Evolutionary conservation across 768 basidiomycete genomes (phyloP), one percentile per base, ranked within the genome.

Genomic region (Tricholoma saponaceum): DNA sequence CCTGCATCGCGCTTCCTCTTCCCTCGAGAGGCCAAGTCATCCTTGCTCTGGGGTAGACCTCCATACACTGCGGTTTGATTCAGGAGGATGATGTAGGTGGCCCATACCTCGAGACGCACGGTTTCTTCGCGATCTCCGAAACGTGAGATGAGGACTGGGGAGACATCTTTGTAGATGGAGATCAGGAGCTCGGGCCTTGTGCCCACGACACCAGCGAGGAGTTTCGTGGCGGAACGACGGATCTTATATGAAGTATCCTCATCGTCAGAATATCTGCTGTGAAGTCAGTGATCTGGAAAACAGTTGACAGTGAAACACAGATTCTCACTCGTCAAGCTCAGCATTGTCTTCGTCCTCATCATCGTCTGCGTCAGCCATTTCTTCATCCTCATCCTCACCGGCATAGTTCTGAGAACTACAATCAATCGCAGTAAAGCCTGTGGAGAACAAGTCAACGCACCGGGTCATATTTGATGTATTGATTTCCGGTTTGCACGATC

Each of bases 241-340:
- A 97, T 92, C 72, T 98, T 98, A 83, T 97, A 98, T 0, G 96
- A 98, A 10, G 90, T 92, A 67, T 99, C 97, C 70, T 98, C 97
- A 57, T 99, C 97, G 64, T 99, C 97, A 5, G 93, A 94, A 70
- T 97, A 98, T 61, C 92, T 95, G 62, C 25, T 9, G 53, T 35
- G 23, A 16, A 28, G 54, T 65, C 5, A 68, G 49, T 32, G 41
- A 32, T 57, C 23, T 43, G 54, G 28, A 26, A 46, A 25, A 49
- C 25, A 14, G 39, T 51, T 13, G 53, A 61, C 12, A 43, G 9
- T 18, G 41, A 16, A 20, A 43, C 18, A 43, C 9, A 14, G 41
- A 46, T 23, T 46, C 22, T 46, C 65, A 90, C 88, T 90, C 88
- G 62, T 89, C 87, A 20, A 89, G 81, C 20, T 89, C 90, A 16